Conservation (phyloP, 2,329 filamentous ascomycete genomes). For the Diaporthe velutina region DNA sequence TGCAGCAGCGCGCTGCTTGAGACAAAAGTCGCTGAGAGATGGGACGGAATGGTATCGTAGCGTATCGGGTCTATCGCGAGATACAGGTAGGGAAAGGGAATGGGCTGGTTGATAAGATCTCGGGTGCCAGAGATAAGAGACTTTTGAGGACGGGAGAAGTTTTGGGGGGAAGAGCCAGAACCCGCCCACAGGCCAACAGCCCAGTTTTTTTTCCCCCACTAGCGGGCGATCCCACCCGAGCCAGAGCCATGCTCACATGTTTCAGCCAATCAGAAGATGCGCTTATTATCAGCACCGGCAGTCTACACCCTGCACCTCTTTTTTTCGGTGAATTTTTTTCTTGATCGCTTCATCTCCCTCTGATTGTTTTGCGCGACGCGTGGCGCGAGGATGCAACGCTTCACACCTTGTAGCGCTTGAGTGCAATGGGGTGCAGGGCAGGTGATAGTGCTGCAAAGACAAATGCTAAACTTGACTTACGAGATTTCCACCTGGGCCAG, state of each 20-base stretch:
- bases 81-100: conserved; percentile 32
- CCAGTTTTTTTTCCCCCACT: conserved; percentile 29
- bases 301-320: conserved; percentile 20
- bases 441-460: neutral
- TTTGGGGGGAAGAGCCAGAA: conserved; percentile 25
- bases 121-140: conserved; percentile 34
- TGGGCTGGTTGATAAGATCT: conserved; percentile 33
- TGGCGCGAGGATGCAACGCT: conserved; percentile 25
- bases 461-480: conserved; percentile 47
- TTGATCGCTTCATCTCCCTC: neutral
- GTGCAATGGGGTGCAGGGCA: neutral
- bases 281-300: conserved; percentile 30
- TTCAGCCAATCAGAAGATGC: conserved; percentile 8
- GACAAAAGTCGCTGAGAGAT: conserved; percentile 10
- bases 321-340: neutral
- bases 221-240: conserved; percentile 29
- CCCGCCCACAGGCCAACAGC: conserved; percentile 23
- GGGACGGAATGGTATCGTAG: conserved; percentile 27
- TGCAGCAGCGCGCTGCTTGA: conserved; percentile 36
- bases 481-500: conserved; percentile 52
- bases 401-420: neutral
- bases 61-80: conserved; percentile 31
- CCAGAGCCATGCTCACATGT: neutral
- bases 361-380: conserved; percentile 11
- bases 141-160: conserved; percentile 36